These are phyloP conservation scores for Persicaria maculosa DNA, from an alignment of 148 eudicot genomes.

Conservation along the genomic window DNA sequence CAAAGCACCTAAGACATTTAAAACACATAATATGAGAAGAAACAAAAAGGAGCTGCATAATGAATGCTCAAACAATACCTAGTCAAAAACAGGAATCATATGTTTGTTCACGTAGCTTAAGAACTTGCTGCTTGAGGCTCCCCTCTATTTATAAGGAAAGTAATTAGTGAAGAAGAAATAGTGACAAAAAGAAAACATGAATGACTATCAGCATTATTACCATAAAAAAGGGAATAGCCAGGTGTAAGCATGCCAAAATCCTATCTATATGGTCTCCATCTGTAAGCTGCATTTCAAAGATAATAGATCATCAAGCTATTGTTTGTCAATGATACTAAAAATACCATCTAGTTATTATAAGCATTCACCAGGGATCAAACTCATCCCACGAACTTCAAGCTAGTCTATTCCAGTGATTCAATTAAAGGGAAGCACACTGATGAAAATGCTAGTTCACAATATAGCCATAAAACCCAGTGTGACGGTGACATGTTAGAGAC, in stretches of 20 bases:
- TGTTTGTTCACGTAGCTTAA: conserved; percentile 73
- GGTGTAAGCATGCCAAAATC: too few relatives aligned
- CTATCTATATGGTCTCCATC: too few relatives aligned
- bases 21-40: too few relatives aligned
- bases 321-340: conserved; percentile 72
- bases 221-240: too few relatives aligned
- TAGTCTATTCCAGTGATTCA: too few relatives aligned
- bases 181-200: conserved; percentile 4
- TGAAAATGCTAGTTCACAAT: not conserved
- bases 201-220: conserved; percentile 21
- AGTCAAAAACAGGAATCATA: conserved; percentile 72
- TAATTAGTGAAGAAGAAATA: not conserved
- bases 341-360: conserved; percentile 35
- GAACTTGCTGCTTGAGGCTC: conserved; percentile 87
- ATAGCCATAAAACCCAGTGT: not conserved
- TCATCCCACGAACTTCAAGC: not conserved
- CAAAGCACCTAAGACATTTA: too few relatives aligned
- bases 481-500: conserved; percentile 14
- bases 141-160: conserved; percentile 43
- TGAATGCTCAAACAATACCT: conserved; percentile 37
- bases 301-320: too few relatives aligned
- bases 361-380: not conserved
- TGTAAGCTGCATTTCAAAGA: too few relatives aligned
- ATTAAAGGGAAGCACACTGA: too few relatives aligned
- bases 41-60: not conserved